Evolutionary conservation across 768 basidiomycete genomes (phyloP).

Genomic region (Amanita inopinata): DNA sequence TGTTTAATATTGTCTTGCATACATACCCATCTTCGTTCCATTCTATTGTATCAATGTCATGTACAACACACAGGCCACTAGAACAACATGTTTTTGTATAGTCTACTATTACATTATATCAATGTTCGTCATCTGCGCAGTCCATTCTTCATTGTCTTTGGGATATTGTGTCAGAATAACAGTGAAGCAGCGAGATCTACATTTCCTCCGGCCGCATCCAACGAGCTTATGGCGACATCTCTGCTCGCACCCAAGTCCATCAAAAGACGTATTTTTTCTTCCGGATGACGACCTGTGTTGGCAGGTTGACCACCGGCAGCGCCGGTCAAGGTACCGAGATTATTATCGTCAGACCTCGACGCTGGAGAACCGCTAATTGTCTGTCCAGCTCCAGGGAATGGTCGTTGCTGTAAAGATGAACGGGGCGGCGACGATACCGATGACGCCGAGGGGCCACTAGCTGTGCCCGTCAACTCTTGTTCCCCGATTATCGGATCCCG

Average conservation of each 20-base stretch:
- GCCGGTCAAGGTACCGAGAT: not conserved
- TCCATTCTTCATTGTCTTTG: constrained; percentile 20
- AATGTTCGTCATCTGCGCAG: constrained; percentile 14
- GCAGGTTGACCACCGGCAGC: not conserved
- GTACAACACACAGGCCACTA: too few species aligned
- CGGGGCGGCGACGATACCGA: constrained; percentile 11
- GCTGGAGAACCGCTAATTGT: constrained; percentile 41
- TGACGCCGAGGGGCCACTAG: constrained; percentile 13
- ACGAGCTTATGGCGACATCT: constrained; percentile 64
- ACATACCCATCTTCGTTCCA: not conserved
- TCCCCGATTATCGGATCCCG: constrained; percentile 21
- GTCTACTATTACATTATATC: constrained; percentile 15
- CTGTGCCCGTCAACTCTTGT: constrained; percentile 19
- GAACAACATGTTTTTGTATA: too few species aligned
- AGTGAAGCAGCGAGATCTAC: constrained; percentile 83
- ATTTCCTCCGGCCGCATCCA: constrained; percentile 79
- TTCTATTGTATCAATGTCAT: constrained; percentile 6
- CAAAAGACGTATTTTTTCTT: constrained; percentile 51
- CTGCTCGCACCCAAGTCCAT: constrained; percentile 71
- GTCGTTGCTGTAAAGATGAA: constrained; percentile 9
- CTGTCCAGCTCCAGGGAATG: constrained; percentile 64
- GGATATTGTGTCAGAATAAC: constrained; percentile 72
- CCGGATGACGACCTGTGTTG: constrained; percentile 34
- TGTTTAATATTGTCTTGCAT: not conserved
- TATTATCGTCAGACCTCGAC: not conserved